Conservation (phyloP, 208 protist genomes). For the Wallacemonas sp. region DNA sequence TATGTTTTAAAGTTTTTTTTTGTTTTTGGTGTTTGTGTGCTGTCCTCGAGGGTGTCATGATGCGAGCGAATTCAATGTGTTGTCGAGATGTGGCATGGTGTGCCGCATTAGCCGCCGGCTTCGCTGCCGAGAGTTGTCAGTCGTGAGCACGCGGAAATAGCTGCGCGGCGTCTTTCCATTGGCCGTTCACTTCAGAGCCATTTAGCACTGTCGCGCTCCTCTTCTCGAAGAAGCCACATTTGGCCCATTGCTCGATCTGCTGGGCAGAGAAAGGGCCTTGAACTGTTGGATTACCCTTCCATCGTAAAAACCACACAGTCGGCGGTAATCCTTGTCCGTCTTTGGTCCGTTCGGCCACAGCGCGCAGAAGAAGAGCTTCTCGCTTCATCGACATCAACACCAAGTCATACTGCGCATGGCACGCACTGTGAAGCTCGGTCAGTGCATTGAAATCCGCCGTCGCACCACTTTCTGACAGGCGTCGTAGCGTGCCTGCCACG, state of each 20-base stretch:
- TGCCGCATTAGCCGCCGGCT: too few relatives aligned
- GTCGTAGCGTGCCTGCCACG: constrained; percentile 24
- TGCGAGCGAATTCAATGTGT: too few relatives aligned
- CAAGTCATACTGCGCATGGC: constrained; percentile 31
- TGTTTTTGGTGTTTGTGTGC: too few relatives aligned
- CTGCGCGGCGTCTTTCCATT: constrained; percentile 3
- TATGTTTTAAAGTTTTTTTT: too few relatives aligned
- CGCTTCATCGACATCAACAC: constrained; percentile 41
- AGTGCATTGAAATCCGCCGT: constrained; percentile 16
- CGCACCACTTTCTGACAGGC: constrained; percentile 10
- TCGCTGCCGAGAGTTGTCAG: too few relatives aligned
- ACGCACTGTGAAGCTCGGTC: constrained; percentile 24
- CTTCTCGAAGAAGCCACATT: constrained; percentile 33
- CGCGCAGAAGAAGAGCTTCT: constrained; percentile 34
- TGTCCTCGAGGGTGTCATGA: too few relatives aligned
- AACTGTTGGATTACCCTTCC: constrained; percentile 22
- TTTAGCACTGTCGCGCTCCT: constrained; percentile 2
- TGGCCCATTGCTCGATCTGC: constrained; percentile 28
- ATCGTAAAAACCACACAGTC: constrained; percentile 36
- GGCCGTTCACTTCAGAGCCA: constrained; percentile 1
- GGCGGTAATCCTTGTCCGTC: constrained; percentile 10
- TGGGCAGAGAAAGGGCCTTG: constrained; percentile 33
- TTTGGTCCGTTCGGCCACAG: constrained; percentile 20
- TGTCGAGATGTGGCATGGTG: too few relatives aligned
- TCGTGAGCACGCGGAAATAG: constrained; percentile 6